Evolutionary conservation across 306 rosid genomes (phyloP).

Genomic region (Lathyrus sativus): DNA sequence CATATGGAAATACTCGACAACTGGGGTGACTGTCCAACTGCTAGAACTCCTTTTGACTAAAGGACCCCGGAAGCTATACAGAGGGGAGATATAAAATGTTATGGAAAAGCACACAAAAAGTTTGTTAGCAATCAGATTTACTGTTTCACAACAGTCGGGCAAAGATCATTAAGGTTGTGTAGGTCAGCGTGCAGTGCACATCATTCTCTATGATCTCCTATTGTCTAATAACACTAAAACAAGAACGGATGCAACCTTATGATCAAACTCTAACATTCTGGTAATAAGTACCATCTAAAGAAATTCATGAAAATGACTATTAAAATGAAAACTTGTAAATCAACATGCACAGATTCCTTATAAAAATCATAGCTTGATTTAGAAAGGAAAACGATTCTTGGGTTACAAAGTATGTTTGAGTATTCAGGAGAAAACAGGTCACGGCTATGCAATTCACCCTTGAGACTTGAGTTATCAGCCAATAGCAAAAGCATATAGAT

Average conservation of each 20-base stretch:
- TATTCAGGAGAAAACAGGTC: constrained; percentile 3
- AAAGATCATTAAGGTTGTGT: constrained; percentile 21
- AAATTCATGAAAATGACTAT: not conserved
- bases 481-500: constrained; percentile 5
- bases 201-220: constrained; percentile 4
- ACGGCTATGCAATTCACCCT: constrained; percentile 29
- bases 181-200: not conserved
- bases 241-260: not conserved
- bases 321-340: no score
- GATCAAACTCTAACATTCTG: constrained; percentile 28
- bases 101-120: constrained; percentile 15
- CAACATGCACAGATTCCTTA: not conserved
- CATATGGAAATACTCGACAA: constrained; percentile 66
- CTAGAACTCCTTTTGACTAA: constrained; percentile 48
- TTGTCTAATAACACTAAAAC: constrained; percentile 4
- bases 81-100: constrained; percentile 37
- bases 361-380: constrained; percentile 24
- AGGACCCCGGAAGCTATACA: constrained; percentile 68
- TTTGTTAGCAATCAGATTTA: constrained; percentile 21
- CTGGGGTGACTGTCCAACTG: constrained; percentile 62
- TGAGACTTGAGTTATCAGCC: constrained; percentile 24
- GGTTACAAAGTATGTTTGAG: not conserved
- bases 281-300: constrained; percentile 23
- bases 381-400: constrained; percentile 6
- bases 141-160: not conserved